phyloP scores from a whole-genome alignment of 2,329 filamentous ascomycete species.

The Fusarium tjaetaba region DNA sequence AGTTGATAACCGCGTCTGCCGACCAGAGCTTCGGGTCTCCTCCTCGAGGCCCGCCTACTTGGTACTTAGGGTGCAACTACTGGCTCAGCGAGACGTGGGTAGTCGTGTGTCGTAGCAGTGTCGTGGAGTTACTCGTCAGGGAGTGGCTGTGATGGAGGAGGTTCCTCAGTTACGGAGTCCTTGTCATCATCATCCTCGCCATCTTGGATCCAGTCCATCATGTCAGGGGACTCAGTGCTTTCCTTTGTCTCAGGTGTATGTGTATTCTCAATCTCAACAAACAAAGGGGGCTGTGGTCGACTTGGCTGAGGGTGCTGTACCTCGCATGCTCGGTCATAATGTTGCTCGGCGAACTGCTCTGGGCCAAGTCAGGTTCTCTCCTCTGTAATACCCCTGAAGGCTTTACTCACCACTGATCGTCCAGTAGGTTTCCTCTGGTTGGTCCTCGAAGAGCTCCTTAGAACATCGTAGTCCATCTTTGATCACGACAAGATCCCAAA shows the following conservation, averaged over 20 bases:
- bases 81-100: background rate
- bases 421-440: slow-evolving; percentile 22
- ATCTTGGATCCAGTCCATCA: background rate
- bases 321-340: background rate
- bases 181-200: background rate
- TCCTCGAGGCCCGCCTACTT: background rate
- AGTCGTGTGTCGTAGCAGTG: background rate
- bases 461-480: slow-evolving; percentile 28
- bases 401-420: slow-evolving; percentile 4
- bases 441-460: slow-evolving; percentile 21
- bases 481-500: slow-evolving; percentile 40
- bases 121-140: background rate
- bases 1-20: background rate
- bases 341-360: slow-evolving; percentile 5
- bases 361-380: background rate
- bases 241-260: background rate
- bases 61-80: background rate
- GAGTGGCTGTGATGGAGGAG: background rate
- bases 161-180: background rate
- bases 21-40: background rate
- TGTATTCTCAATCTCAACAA: background rate
- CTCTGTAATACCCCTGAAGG: background rate
- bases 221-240: background rate
- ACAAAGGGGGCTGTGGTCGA: slow-evolving; percentile 17
- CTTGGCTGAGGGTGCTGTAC: background rate